Conservation (phyloP, 2,329 filamentous ascomycete species). For the Myriosclerotinia scirpicola region DNA sequence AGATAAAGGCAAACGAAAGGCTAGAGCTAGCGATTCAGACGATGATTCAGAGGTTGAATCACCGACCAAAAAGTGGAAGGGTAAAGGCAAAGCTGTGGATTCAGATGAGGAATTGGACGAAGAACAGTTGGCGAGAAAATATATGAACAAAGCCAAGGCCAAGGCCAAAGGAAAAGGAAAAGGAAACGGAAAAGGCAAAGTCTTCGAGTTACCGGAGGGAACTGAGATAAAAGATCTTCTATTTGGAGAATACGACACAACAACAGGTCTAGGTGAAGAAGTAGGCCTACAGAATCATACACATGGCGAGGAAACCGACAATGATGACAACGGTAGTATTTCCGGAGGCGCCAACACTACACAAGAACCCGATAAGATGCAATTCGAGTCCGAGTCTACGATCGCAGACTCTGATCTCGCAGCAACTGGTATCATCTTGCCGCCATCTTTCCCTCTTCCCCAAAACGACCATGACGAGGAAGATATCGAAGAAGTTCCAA, state of each 20-base stretch:
- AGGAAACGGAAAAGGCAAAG: not conserved
- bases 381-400: not conserved
- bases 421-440: not conserved
- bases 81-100: slow-evolving; percentile 1
- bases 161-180: not conserved
- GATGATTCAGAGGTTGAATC: not conserved
- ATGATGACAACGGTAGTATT: not conserved
- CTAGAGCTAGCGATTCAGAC: not conserved
- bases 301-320: not conserved
- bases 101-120: slow-evolving; percentile 14
- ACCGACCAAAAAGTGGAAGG: slow-evolving; percentile 11
- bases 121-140: not conserved
- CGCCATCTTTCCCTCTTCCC: not conserved
- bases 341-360: rapidly evolving
- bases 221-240: not conserved
- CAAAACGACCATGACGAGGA: not conserved
- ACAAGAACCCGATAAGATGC: not conserved
- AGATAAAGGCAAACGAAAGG: not conserved
- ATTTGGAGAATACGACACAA: not conserved
- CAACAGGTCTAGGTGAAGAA: not conserved
- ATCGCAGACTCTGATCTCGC: not conserved
- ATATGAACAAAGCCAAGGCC: not conserved
- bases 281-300: not conserved
- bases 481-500: not conserved
- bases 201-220: not conserved